These are phyloP conservation scores for Coemansia sp. DNA, from an alignment of 192 early-diverging fungal genomes.

Conservation along the genomic window DNA sequence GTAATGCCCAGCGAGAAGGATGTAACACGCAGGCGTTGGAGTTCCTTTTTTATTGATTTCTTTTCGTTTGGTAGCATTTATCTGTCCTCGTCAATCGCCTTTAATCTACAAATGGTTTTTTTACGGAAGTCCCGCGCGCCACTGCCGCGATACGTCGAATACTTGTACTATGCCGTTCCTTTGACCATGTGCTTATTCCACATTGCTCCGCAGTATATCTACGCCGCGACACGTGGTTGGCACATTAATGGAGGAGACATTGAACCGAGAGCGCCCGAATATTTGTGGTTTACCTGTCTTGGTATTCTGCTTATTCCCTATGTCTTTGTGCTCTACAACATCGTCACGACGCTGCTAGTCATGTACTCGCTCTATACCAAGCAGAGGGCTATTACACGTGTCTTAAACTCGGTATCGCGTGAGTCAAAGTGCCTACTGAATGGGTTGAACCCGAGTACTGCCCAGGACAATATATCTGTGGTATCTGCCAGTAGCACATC, in stretches of 20 bases:
- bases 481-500: not conserved
- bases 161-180: slow-evolving; percentile 29
- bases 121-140: slow-evolving; percentile 11
- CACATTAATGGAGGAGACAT: slow-evolving; percentile 7
- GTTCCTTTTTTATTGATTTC: slow-evolving; percentile 14
- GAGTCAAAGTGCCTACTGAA: slow-evolving; percentile 7
- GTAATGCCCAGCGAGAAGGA: not conserved
- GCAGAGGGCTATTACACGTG: slow-evolving; percentile 19
- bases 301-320: slow-evolving; percentile 10
- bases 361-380: slow-evolving; percentile 26
- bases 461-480: not conserved
- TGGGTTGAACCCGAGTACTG: not conserved
- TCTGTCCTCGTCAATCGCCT: slow-evolving; percentile 34
- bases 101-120: slow-evolving; percentile 40
- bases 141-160: slow-evolving; percentile 27
- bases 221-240: slow-evolving; percentile 7
- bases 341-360: slow-evolving; percentile 15
- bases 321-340: slow-evolving; percentile 34
- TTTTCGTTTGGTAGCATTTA: slow-evolving; percentile 17
- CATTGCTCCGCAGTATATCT: slow-evolving; percentile 10
- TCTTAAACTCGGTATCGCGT: slow-evolving; percentile 6
- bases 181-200: slow-evolving; percentile 7
- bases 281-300: slow-evolving; percentile 12
- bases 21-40: not conserved
- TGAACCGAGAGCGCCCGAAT: not conserved